phyloP scores from a whole-genome alignment of 805 yeast genomes.

The Yarrowia sp. region DNA sequence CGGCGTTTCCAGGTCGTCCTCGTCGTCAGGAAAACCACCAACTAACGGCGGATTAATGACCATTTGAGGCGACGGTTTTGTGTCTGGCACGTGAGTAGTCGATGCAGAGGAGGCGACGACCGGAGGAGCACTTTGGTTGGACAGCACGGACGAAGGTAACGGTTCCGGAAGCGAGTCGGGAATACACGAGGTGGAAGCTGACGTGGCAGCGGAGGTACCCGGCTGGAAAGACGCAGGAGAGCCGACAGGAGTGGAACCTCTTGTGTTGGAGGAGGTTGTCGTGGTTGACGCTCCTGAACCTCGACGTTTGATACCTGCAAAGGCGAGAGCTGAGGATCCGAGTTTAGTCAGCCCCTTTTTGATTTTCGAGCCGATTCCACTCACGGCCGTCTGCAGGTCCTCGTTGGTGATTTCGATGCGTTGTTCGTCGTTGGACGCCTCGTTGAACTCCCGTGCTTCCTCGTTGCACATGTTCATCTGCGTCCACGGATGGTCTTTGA shows the following conservation, averaged over 20 bases:
- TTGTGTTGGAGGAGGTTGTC: conserved; percentile 3
- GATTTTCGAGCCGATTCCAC: conserved; percentile 77
- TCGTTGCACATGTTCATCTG: conserved; percentile 37
- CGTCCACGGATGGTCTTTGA: conserved; percentile 76
- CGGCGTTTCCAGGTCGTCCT: conserved; percentile 3
- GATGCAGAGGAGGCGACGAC: neutral
- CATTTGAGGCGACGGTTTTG: neutral
- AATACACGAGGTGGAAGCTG: conserved; percentile 12
- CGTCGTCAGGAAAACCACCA: conserved; percentile 3
- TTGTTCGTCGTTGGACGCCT: conserved; percentile 48
- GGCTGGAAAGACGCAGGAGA: conserved; percentile 14
- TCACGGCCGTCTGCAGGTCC: conserved; percentile 78
- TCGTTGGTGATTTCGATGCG: conserved; percentile 67
- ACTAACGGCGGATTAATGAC: neutral
- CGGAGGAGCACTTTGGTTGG: conserved; percentile 8
- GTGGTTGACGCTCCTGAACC: conserved; percentile 24
- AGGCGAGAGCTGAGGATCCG: conserved; percentile 46
- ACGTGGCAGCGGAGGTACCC: neutral
- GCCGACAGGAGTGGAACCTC: conserved; percentile 38
- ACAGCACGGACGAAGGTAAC: neutral
- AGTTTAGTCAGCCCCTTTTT: conserved; percentile 57
- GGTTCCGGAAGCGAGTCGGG: conserved; percentile 14
- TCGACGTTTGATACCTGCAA: conserved; percentile 46
- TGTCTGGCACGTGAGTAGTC: conserved; percentile 8
- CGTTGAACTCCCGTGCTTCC: conserved; percentile 54